Percentiles rank a stretch among this genome's conserved stretches.
Conservation (phyloP, 2,329 filamentous ascomycete genomes). For the Drechslera avenae region DNA sequence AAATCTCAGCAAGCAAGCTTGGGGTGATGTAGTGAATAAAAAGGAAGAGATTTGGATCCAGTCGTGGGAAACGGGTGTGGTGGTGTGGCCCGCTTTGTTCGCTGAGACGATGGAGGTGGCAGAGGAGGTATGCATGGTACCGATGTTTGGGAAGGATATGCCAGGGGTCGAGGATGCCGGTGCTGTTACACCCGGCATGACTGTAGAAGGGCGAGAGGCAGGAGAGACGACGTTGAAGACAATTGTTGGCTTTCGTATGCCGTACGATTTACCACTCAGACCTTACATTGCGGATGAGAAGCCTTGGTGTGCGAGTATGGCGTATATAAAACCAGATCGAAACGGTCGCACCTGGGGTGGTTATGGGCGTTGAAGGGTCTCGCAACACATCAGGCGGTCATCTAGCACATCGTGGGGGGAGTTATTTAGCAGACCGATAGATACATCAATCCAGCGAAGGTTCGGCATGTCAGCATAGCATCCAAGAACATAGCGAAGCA, state of each 20-base stretch:
- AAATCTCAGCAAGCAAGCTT: slow-evolving; percentile 88
- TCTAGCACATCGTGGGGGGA: background rate
- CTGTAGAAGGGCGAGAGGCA: slow-evolving; percentile 2
- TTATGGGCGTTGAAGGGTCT: slow-evolving; percentile 8
- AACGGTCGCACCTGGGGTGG: slow-evolving; percentile 52
- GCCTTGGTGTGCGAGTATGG: slow-evolving; percentile 76
- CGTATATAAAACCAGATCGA: slow-evolving; percentile 67
- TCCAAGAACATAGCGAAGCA: too few species aligned
- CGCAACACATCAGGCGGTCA: background rate
- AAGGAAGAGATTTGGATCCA: slow-evolving; percentile 70
- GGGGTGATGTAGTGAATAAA: slow-evolving; percentile 69
- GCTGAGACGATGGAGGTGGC: slow-evolving; percentile 17
- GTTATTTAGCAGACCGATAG: too few species aligned
- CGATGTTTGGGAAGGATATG: slow-evolving; percentile 67
- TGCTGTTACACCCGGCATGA: slow-evolving; percentile 7
- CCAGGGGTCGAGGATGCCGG: slow-evolving; percentile 48
- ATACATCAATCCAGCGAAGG: too few species aligned
- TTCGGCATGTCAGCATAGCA: too few species aligned
- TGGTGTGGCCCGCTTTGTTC: slow-evolving; percentile 75
- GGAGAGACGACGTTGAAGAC: slow-evolving; percentile 5
- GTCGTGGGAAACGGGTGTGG: slow-evolving; percentile 82
- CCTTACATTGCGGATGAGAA: slow-evolving; percentile 66
- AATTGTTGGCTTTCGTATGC: slow-evolving; percentile 74
- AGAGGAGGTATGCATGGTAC: slow-evolving; percentile 62
- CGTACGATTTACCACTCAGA: slow-evolving; percentile 79